Percentiles rank a stretch among this genome's conserved stretches.
These are phyloP conservation scores for Rhododendron ferrugineum DNA, from an alignment of 148 eudicot genomes.

Conservation along the genomic window DNA sequence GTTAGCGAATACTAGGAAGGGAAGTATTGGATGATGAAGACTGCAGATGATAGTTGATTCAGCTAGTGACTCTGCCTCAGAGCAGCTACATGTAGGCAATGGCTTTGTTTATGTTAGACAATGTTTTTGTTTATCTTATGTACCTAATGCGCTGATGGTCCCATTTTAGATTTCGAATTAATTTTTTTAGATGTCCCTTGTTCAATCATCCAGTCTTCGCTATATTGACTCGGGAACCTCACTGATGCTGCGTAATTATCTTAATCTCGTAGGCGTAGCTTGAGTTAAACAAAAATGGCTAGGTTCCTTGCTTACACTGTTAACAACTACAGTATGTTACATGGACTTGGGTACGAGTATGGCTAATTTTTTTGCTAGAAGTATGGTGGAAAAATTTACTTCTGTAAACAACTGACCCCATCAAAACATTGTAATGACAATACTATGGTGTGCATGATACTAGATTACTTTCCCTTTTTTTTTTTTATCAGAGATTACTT, in stretches of 20 bases:
- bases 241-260: neutral
- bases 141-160: neutral
- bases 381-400: too few relatives aligned
- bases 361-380: neutral
- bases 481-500: too few relatives aligned
- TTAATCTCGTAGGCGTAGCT: neutral
- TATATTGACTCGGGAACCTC: neutral
- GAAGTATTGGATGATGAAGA: neutral
- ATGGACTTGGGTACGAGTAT: neutral
- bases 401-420: too few relatives aligned
- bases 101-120: neutral
- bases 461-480: too few relatives aligned
- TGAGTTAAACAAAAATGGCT: neutral
- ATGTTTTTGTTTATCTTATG: neutral
- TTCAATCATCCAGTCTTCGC: neutral
- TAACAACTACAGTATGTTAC: neutral
- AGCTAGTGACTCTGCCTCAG: neutral
- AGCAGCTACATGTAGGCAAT: neutral
- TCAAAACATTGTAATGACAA: too few relatives aligned
- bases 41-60: neutral
- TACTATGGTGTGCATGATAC: too few relatives aligned
- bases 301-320: neutral
- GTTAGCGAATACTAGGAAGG: neutral
- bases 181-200: neutral
- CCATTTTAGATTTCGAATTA: neutral